Conservation (phyloP, 2,329 filamentous ascomycete species). For the Ascosphaera apis region DNA sequence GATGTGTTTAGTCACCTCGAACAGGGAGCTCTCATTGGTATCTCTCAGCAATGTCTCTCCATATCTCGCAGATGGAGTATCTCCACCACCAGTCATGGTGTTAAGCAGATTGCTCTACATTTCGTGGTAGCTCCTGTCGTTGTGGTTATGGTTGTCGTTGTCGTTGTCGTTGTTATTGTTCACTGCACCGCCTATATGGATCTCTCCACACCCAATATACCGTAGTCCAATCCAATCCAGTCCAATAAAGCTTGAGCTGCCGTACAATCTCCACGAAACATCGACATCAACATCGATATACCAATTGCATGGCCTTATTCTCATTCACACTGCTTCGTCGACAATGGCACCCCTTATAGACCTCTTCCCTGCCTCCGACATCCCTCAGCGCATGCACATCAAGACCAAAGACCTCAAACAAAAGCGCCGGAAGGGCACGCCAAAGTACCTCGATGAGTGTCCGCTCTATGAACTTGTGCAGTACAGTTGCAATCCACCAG, state of each 20-base stretch:
- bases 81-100: slow-evolving; percentile 17
- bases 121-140: too few relatives aligned
- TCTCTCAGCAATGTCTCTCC: slow-evolving; percentile 31
- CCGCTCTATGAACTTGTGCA: slow-evolving; percentile 36
- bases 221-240: too few relatives aligned
- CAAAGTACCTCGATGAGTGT: slow-evolving; percentile 31
- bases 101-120: slow-evolving; percentile 35
- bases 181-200: too few relatives aligned
- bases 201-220: too few relatives aligned
- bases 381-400: slow-evolving; percentile 28
- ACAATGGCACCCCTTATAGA: slow-evolving; percentile 33
- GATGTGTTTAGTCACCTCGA: slow-evolving; percentile 22
- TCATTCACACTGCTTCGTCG: slow-evolving; percentile 1
- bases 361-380: slow-evolving; percentile 28
- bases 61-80: slow-evolving; percentile 10
- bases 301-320: too few relatives aligned
- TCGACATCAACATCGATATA: too few relatives aligned
- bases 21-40: slow-evolving; percentile 25
- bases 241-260: too few relatives aligned
- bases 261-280: too few relatives aligned
- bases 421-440: slow-evolving; percentile 27
- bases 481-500: slow-evolving; percentile 35
- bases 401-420: slow-evolving; percentile 21
- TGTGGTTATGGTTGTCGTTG: too few relatives aligned
- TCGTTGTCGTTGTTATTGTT: too few relatives aligned